Conservation (phyloP, 257 asterid species). For the Nemophila menziesii region DNA sequence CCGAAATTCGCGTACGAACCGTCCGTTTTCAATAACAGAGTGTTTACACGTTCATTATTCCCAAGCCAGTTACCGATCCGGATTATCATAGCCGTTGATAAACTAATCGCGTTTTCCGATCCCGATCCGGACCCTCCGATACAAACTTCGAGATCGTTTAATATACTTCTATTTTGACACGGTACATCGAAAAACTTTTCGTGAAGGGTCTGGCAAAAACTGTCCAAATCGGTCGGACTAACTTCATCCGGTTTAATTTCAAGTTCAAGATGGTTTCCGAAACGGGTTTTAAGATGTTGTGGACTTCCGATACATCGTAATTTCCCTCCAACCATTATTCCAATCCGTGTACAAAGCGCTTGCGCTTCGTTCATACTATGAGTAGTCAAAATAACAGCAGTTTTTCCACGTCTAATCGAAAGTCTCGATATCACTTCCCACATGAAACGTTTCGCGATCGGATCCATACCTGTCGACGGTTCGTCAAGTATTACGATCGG, state of each 20-base stretch:
- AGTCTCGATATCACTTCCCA: slow-evolving; percentile 96
- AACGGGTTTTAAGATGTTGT: slow-evolving; percentile 87
- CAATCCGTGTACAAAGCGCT: slow-evolving; percentile 93
- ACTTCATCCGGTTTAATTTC: slow-evolving; percentile 96
- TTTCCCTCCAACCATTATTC: slow-evolving; percentile 98
- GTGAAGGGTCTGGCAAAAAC: slow-evolving; percentile 53
- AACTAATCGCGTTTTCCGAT: slow-evolving; percentile 61
- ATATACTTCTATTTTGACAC: slow-evolving; percentile 49
- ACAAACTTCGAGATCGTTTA: slow-evolving; percentile 72
- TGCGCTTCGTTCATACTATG: slow-evolving; percentile 99
- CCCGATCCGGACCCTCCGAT: slow-evolving; percentile 48
- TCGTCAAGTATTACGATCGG: slow-evolving; percentile 97
- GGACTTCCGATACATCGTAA: slow-evolving; percentile 97
- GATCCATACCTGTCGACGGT: slow-evolving; percentile 99
- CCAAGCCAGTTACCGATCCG: slow-evolving; percentile 77
- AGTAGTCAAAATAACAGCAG: slow-evolving; percentile 91
- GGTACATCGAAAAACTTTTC: slow-evolving; percentile 59
- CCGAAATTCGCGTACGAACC: slow-evolving; percentile 34
- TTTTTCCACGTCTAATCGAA: slow-evolving; percentile 88
- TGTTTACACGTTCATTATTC: slow-evolving; percentile 55
- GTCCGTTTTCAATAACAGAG: slow-evolving; percentile 28
- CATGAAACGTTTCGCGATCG: slow-evolving; percentile 97
- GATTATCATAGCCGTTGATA: slow-evolving; percentile 55
- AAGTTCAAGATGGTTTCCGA: slow-evolving; percentile 92
- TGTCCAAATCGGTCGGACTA: slow-evolving; percentile 48